phyloP scores from a whole-genome alignment of 768 basidiomycete species.

The Phallus indusiatus region DNA sequence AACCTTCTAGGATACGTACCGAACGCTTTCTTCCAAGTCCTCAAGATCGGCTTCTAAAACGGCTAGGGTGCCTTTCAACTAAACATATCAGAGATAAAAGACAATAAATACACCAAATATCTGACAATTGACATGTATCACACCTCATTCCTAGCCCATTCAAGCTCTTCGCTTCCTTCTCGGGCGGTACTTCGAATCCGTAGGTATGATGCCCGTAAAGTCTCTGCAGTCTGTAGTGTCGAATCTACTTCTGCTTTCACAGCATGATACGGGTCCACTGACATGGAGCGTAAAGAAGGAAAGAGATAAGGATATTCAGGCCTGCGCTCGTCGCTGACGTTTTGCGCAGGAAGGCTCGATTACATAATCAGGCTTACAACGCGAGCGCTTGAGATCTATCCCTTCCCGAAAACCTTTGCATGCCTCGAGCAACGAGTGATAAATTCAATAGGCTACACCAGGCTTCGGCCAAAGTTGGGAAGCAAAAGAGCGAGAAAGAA shows the following conservation, averaged over 20 bases:
- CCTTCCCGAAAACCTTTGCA: constrained; percentile 17
- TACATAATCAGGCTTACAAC: background rate
- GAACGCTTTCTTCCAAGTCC: constrained; percentile 88
- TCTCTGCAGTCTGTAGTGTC: constrained; percentile 60
- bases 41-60: constrained; percentile 81
- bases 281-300: background rate
- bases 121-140: constrained; percentile 11
- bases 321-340: background rate
- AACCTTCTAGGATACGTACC: constrained; percentile 37
- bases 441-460: constrained; percentile 65
- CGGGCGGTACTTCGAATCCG: constrained; percentile 70
- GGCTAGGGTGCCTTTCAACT: constrained; percentile 72
- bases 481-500: constrained; percentile 34
- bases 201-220: constrained; percentile 64
- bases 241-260: constrained; percentile 77
- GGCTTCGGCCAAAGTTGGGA: constrained; percentile 43
- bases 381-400: background rate
- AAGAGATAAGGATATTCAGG: background rate
- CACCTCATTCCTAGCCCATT: constrained; percentile 74
- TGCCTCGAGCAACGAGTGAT: constrained; percentile 76
- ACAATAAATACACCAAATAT: background rate
- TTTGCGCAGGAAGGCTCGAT: background rate
- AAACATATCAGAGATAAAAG: background rate
- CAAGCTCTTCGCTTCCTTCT: constrained; percentile 70
- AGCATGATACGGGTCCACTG: constrained; percentile 72